Evolutionary conservation across 108 stramenopile genomes (phyloP).

Genomic region (Discostella pseudostelligera): DNA sequence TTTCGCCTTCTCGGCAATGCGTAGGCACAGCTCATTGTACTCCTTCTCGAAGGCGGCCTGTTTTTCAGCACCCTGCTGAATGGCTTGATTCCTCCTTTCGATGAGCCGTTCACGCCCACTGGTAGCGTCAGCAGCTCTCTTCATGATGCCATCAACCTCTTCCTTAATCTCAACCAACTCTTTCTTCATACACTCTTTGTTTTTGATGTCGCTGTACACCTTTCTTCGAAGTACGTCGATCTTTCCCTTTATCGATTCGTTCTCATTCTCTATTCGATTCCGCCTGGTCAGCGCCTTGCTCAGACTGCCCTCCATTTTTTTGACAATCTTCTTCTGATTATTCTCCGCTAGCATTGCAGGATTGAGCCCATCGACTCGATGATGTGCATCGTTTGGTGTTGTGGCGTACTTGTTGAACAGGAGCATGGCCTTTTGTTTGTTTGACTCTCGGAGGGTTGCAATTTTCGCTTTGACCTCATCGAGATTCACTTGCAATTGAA

Average conservation of each 20-base stretch:
- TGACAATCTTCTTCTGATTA: conserved; percentile 68
- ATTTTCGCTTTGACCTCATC: conserved; percentile 53
- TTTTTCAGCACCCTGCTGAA: conserved; percentile 38
- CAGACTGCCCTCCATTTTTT: conserved; percentile 62
- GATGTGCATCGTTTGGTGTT: conserved; percentile 67
- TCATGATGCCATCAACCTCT: conserved; percentile 62
- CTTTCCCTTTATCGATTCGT: conserved; percentile 52
- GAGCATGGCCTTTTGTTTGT: conserved; percentile 57
- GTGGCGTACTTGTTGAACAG: conserved; percentile 57
- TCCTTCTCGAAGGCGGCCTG: conserved; percentile 38
- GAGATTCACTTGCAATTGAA: conserved; percentile 29
- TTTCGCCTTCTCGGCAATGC: conserved; percentile 44
- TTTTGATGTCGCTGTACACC: conserved; percentile 53
- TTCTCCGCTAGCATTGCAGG: conserved; percentile 61
- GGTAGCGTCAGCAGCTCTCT: conserved; percentile 45
- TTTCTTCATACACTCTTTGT: conserved; percentile 51
- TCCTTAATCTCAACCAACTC: conserved; percentile 47
- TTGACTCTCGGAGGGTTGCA: conserved; percentile 37
- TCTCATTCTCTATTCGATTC: conserved; percentile 57
- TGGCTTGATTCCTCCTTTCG: conserved; percentile 44
- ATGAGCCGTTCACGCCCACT: conserved; percentile 61
- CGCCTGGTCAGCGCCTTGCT: conserved; percentile 62
- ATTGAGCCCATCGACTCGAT: conserved; percentile 69
- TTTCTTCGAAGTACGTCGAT: conserved; percentile 66
- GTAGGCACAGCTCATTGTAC: conserved; percentile 24